phyloP scores from a whole-genome alignment of 192 early-diverging fungal genomes.

The Podila horticola region DNA sequence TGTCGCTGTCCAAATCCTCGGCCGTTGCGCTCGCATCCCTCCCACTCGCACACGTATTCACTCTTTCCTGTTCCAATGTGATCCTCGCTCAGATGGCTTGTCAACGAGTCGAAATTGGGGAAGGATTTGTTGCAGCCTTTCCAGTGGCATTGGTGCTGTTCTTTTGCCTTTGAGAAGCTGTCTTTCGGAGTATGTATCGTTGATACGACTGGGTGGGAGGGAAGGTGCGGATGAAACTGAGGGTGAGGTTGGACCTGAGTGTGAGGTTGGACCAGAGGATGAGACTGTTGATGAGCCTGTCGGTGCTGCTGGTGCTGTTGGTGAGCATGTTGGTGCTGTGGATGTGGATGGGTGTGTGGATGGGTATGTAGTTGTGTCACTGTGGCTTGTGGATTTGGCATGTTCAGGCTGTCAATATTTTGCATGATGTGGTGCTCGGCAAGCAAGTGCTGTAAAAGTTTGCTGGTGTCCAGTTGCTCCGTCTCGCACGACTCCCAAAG shows the following conservation, averaged over 20 bases:
- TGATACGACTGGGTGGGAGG: background rate
- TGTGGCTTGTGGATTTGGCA: background rate
- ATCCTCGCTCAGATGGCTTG: conserved; percentile 67
- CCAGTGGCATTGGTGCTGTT: conserved; percentile 82
- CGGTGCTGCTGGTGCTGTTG: background rate
- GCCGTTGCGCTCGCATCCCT: conserved; percentile 59
- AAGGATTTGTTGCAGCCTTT: conserved; percentile 67
- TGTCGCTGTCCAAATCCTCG: conserved; percentile 63
- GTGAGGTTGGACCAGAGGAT: background rate
- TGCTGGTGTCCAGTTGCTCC: conserved; percentile 58
- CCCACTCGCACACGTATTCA: conserved; percentile 65
- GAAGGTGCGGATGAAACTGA: background rate
- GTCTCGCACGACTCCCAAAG: conserved; percentile 71
- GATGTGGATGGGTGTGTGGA: background rate
- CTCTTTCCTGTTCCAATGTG: conserved; percentile 73
- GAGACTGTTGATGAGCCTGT: background rate
- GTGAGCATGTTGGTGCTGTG: background rate
- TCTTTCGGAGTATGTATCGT: background rate
- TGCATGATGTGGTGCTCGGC: conserved; percentile 61
- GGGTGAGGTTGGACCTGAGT: background rate
- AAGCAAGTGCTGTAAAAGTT: conserved; percentile 70
- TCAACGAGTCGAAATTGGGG: conserved; percentile 69
- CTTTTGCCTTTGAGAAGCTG: background rate
- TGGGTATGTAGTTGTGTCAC: background rate
- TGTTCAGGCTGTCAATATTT: background rate